Percentiles rank a stretch among this genome's conserved stretches.
These are phyloP conservation scores for Fusarium graminum DNA, from an alignment of 2,329 filamentous ascomycete genomes.

Conservation along the genomic window DNA sequence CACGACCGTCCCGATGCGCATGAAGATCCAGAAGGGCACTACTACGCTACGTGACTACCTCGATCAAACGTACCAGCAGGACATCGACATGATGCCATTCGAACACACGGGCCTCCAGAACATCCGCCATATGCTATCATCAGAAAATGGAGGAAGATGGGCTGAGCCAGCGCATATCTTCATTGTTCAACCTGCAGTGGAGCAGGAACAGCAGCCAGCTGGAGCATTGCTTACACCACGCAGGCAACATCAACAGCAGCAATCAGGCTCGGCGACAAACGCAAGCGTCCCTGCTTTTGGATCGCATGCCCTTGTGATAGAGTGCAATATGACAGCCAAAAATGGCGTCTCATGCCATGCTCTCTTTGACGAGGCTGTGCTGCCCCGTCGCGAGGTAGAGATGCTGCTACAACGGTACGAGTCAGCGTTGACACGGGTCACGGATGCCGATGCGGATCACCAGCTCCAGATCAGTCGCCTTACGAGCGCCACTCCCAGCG, in stretches of 20 bases:
- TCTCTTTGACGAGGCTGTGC: conserved; percentile 16
- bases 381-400: conserved; percentile 16
- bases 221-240: conserved; percentile 17
- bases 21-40: conserved; percentile 20
- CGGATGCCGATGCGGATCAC: conserved; percentile 17
- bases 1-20: conserved; percentile 16
- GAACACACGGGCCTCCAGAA: conserved; percentile 17
- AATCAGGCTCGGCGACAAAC: conserved; percentile 12
- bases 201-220: conserved; percentile 17
- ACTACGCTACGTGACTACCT: conserved; percentile 18
- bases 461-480: conserved; percentile 15
- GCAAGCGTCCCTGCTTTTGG: conserved; percentile 15
- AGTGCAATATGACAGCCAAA: conserved; percentile 13
- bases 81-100: conserved; percentile 19
- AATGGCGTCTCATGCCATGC: conserved; percentile 18
- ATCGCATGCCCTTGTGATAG: conserved; percentile 17
- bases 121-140: conserved; percentile 15
- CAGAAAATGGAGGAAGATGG: conserved; percentile 15
- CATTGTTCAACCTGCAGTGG: conserved; percentile 16
- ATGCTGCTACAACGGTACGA: conserved; percentile 20
- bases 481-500: conserved; percentile 11
- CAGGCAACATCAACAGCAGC: conserved; percentile 12
- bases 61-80: conserved; percentile 15
- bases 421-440: conserved; percentile 12
- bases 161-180: conserved; percentile 14